These are phyloP conservation scores for Chaetomiaceae sp. DNA, from an alignment of 2,329 filamentous ascomycete genomes.

Conservation along the genomic window DNA sequence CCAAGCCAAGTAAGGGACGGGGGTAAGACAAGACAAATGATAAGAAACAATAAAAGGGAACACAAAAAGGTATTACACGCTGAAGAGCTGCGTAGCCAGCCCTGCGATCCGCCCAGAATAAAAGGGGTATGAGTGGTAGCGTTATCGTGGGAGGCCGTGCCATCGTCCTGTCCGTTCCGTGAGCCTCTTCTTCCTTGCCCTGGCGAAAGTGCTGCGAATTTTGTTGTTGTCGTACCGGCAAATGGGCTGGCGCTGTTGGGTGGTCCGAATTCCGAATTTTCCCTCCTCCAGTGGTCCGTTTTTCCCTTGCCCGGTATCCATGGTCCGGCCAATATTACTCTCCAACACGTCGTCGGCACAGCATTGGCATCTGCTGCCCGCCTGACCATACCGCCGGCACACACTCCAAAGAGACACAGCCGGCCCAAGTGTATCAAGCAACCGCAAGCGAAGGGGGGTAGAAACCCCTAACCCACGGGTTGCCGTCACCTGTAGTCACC, in stretches of 20 bases:
- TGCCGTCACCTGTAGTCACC: constrained; percentile 9
- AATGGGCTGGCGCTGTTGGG: constrained; percentile 1
- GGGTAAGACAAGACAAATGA: constrained; percentile 21
- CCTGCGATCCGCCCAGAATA: constrained; percentile 22
- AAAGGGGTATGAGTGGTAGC: constrained; percentile 25
- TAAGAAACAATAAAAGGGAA: constrained; percentile 23
- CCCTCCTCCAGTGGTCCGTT: not conserved
- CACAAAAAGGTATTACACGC: constrained; percentile 32
- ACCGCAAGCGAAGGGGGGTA: no score
- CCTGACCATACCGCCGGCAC: not conserved
- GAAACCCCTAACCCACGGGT: constrained; percentile 14
- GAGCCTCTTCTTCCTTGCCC: constrained; percentile 14
- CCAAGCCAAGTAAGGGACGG: constrained; percentile 15
- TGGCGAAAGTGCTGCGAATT: constrained; percentile 3
- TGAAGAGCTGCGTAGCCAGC: constrained; percentile 28
- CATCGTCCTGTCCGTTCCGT: constrained; percentile 23
- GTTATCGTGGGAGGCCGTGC: constrained; percentile 27
- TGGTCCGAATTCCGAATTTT: not conserved
- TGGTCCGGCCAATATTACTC: constrained; percentile 4
- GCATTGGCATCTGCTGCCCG: not conserved
- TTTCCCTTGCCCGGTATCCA: constrained; percentile 1
- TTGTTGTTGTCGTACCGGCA: constrained; percentile 4
- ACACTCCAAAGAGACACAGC: not conserved
- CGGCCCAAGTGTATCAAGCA: no score
- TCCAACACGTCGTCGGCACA: not conserved